Conservation (phyloP, 225 moss, liverwort and hornwort genomes). For the Lunularia cruciata region DNA sequence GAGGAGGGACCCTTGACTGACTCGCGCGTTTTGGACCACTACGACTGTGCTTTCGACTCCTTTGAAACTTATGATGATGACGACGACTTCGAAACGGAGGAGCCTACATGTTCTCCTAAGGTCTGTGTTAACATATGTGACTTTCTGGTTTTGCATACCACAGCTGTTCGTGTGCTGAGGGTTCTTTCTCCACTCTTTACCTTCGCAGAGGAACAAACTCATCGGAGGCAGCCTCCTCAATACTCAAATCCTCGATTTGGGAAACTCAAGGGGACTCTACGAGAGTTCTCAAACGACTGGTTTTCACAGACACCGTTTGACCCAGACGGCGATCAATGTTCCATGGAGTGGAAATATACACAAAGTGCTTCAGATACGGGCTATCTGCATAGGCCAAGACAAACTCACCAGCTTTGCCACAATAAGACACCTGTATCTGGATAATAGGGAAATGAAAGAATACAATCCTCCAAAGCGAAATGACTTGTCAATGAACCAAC, state of each 20-base stretch:
- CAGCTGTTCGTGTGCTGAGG: no score
- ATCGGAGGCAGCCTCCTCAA: neutral
- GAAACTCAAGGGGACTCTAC: neutral
- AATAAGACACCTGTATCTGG: no score
- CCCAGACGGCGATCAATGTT: neutral
- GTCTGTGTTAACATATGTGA: neutral
- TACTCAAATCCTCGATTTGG: neutral
- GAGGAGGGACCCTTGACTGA: no score
- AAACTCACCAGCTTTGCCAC: conserved; percentile 10
- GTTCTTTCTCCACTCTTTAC: no score
- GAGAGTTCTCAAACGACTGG: neutral
- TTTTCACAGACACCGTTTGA: conserved; percentile 7
- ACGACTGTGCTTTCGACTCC: conserved; percentile 29
- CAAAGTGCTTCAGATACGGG: conserved; percentile 1
- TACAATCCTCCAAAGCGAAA: no score
- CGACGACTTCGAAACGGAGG: conserved; percentile 3
- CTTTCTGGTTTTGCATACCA: no score
- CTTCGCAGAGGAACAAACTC: neutral
- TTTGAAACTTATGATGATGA: conserved; percentile 32
- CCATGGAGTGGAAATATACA: neutral
- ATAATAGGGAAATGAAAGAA: no score
- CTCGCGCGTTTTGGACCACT: conserved; percentile 26
- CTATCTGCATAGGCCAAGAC: neutral
- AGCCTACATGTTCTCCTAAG: neutral
- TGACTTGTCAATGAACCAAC: no score